Evolutionary conservation across 2,329 filamentous ascomycete genomes (phyloP).

Genomic region (Penicillium sp.): DNA sequence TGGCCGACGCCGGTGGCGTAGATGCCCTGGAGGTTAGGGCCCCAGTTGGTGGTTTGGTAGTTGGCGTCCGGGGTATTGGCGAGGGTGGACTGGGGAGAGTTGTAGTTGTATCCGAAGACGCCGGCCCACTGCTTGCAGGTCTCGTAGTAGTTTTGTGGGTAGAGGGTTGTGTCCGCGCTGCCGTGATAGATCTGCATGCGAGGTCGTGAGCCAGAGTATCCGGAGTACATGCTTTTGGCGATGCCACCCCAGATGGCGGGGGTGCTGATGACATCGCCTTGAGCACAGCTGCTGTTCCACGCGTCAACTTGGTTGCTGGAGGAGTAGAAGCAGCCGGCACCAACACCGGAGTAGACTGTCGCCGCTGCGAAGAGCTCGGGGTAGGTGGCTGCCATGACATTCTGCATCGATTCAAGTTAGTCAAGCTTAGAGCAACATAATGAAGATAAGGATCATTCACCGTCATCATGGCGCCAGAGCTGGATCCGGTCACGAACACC

Average conservation of each 20-base stretch:
- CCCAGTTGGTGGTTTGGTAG: constrained; percentile 8
- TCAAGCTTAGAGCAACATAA: no score
- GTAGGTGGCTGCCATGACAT: constrained; percentile 10
- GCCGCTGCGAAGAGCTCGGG: constrained; percentile 7
- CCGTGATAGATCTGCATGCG: constrained; percentile 12
- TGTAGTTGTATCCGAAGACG: constrained; percentile 9
- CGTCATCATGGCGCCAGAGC: constrained; percentile 10
- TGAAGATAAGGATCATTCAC: not conserved
- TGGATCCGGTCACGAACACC: constrained; percentile 7
- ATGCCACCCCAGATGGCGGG: constrained; percentile 3
- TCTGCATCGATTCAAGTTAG: not conserved
- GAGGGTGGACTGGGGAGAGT: not conserved
- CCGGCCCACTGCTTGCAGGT: constrained; percentile 10
- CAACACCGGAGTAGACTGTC: constrained; percentile 6
- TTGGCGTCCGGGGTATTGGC: not conserved
- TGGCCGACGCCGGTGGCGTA: constrained; percentile 4
- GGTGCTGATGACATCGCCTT: not conserved
- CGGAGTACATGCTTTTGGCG: constrained; percentile 6
- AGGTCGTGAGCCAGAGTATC: constrained; percentile 8
- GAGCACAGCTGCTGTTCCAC: constrained; percentile 9
- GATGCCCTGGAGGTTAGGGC: constrained; percentile 8
- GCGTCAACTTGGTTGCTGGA: constrained; percentile 7
- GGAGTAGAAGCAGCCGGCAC: constrained; percentile 10
- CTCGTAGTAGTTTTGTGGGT: constrained; percentile 7
- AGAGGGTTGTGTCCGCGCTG: constrained; percentile 1